Percentiles rank a stretch among this genome's conserved stretches.
These are phyloP conservation scores for Pyrenopolyporus hunteri DNA, from an alignment of 495 filamentous ascomycete species.

Conservation along the genomic window DNA sequence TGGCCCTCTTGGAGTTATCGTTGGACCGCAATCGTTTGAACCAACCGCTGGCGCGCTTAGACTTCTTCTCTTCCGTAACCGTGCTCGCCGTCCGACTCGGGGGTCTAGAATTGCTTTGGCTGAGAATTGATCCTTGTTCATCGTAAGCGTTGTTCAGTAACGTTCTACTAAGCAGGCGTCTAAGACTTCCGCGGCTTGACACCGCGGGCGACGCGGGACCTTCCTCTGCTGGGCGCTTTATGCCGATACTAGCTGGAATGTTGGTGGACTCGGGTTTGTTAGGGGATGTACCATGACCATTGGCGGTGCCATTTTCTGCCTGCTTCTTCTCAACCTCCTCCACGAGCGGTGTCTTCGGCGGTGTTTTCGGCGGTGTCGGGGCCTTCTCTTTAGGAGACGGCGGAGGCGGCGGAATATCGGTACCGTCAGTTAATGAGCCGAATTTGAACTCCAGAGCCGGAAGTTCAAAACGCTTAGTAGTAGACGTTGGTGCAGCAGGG, in stretches of 20 bases:
- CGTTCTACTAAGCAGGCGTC: slow-evolving; percentile 53
- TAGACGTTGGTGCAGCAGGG: slow-evolving; percentile 23
- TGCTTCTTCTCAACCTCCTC: slow-evolving; percentile 37
- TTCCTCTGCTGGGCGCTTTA: slow-evolving; percentile 52
- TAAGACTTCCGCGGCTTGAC: slow-evolving; percentile 54
- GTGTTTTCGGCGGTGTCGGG: slow-evolving; percentile 45
- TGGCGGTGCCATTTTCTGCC: slow-evolving; percentile 41
- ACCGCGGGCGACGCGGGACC: slow-evolving; percentile 51
- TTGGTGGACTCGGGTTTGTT: slow-evolving; percentile 38
- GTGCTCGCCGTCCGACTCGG: slow-evolving; percentile 47
- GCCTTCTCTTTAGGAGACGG: slow-evolving; percentile 57
- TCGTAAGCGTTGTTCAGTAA: slow-evolving; percentile 54
- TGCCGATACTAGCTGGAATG: slow-evolving; percentile 40
- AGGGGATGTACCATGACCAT: slow-evolving; percentile 46
- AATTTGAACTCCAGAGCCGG: slow-evolving; percentile 58
- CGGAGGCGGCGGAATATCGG: slow-evolving; percentile 60
- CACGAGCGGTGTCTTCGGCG: slow-evolving; percentile 41
- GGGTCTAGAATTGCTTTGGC: slow-evolving; percentile 41
- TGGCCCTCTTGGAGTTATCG: slow-evolving; percentile 43
- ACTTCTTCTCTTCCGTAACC: slow-evolving; percentile 48
- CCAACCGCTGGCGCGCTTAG: slow-evolving; percentile 57
- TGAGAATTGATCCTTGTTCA: slow-evolving; percentile 45
- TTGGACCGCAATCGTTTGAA: slow-evolving; percentile 52
- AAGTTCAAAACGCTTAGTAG: slow-evolving; percentile 58
- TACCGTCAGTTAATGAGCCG: slow-evolving; percentile 61